A percentile compares a stretch with the other conserved stretches of the same genome.
Conservation (phyloP, 306 rosid species). For the Cucumis melo region DNA sequence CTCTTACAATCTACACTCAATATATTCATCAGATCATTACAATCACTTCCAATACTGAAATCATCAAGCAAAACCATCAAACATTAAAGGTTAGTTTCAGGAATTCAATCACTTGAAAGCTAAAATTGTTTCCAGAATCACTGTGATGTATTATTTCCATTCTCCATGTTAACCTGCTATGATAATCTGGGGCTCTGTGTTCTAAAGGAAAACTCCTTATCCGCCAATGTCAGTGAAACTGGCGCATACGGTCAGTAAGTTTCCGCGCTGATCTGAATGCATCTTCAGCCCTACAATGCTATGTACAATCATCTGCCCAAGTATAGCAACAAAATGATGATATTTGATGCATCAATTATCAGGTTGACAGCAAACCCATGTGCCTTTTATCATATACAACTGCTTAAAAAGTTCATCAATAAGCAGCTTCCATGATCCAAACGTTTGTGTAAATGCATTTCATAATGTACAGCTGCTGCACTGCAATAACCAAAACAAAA, state of each 20-base stretch:
- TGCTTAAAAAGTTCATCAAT: not conserved
- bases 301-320: conserved; percentile 20
- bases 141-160: not conserved
- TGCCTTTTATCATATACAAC: not conserved
- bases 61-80: not conserved
- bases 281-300: conserved; percentile 25
- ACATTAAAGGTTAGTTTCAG: not conserved
- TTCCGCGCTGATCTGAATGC: not conserved
- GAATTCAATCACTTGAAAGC: not conserved
- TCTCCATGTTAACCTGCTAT: not conserved
- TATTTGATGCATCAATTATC: not conserved
- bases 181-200: not conserved
- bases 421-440: not conserved
- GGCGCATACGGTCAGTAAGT: conserved; percentile 7
- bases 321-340: not conserved
- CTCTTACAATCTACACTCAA: not conserved
- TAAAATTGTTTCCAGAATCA: not conserved
- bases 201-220: not conserved
- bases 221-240: conserved; percentile 17
- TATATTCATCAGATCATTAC: not conserved
- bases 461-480: conserved; percentile 1
- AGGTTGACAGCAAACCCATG: conserved; percentile 1
- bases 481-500: not conserved
- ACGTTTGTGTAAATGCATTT: not conserved
- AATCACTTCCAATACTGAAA: not conserved